These are phyloP conservation scores for Acanthamoeba royreba DNA, from an alignment of 208 protist genomes.

Conservation along the genomic window DNA sequence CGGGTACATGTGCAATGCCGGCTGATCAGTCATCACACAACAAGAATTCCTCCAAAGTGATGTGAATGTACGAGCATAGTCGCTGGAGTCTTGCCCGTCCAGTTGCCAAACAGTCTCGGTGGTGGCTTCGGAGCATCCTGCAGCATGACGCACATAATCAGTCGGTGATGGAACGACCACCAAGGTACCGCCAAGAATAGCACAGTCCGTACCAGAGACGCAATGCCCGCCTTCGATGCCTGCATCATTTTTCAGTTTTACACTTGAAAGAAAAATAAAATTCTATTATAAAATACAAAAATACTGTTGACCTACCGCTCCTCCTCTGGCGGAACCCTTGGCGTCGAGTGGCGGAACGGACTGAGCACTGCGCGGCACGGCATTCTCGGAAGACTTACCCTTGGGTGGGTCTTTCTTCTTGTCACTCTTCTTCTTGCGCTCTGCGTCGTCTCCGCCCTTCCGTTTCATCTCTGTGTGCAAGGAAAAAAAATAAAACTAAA, in stretches of 20 bases:
- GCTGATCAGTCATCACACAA: background rate
- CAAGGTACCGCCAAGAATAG: too few species aligned
- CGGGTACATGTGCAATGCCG: background rate
- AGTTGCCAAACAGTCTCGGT: conserved; percentile 46
- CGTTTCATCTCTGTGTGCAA: conserved; percentile 1
- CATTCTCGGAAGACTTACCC: background rate
- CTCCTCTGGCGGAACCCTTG: background rate
- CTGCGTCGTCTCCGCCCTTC: background rate
- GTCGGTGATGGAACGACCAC: too few species aligned
- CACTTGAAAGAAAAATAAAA: too few species aligned
- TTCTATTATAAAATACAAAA: too few species aligned
- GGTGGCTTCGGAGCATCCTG: conserved; percentile 11
- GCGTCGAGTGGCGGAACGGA: background rate
- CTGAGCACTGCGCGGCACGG: background rate
- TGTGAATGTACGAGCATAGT: conserved; percentile 25
- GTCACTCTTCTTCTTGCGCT: conserved; percentile 34
- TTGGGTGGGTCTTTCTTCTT: conserved; percentile 40
- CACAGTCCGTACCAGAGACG: too few species aligned
- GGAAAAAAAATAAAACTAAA: background rate
- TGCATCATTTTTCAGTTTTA: too few species aligned
- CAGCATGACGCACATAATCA: background rate
- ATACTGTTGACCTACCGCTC: background rate
- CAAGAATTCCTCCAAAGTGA: background rate
- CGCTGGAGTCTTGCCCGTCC: conserved; percentile 42
- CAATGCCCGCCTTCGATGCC: too few species aligned